Conservation (phyloP, 345 rosid genomes). For the Aethionema arabicum region DNA sequence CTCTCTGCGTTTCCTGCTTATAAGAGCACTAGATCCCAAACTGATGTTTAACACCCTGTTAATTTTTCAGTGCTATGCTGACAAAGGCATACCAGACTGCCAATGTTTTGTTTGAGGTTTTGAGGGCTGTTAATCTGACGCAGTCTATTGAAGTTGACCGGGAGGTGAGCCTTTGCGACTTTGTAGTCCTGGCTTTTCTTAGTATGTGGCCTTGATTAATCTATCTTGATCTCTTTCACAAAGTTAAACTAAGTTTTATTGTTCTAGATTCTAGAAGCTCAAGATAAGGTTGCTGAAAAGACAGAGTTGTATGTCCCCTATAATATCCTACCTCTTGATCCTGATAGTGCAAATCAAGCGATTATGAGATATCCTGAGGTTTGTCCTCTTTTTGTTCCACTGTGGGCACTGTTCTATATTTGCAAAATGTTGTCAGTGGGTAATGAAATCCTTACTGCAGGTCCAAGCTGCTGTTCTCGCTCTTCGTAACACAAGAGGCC, state of each 20-base stretch:
- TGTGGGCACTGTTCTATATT: constrained; percentile 7
- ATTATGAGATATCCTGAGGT: constrained; percentile 99
- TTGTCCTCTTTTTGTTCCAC: constrained; percentile 13
- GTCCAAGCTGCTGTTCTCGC: constrained; percentile 93
- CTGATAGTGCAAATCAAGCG: constrained; percentile 97
- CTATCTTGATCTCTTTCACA: constrained; percentile 9
- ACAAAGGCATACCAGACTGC: constrained; percentile 99
- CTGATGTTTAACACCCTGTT: constrained; percentile 21
- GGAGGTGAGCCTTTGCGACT: constrained; percentile 56
- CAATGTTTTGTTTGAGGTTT: constrained; percentile 99
- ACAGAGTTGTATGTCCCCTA: constrained; percentile 87
- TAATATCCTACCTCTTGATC: constrained; percentile 97
- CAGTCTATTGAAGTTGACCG: constrained; percentile 95
- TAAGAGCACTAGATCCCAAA: not conserved
- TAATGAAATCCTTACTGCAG: constrained; percentile 42
- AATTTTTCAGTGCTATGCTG: constrained; percentile 78
- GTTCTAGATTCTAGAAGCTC: constrained; percentile 92
- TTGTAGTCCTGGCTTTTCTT: constrained; percentile 15
- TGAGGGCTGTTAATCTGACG: constrained; percentile 89
- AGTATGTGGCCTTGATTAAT: constrained; percentile 2
- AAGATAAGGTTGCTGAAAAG: constrained; percentile 87
- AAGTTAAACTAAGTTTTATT: constrained; percentile 16
- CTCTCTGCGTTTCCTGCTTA: not conserved
- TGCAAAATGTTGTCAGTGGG: constrained; percentile 4
- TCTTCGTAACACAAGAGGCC: constrained; percentile 97